These are phyloP conservation scores for Podaxis pistillaris DNA, from an alignment of 768 basidiomycete species.

Conservation along the genomic window DNA sequence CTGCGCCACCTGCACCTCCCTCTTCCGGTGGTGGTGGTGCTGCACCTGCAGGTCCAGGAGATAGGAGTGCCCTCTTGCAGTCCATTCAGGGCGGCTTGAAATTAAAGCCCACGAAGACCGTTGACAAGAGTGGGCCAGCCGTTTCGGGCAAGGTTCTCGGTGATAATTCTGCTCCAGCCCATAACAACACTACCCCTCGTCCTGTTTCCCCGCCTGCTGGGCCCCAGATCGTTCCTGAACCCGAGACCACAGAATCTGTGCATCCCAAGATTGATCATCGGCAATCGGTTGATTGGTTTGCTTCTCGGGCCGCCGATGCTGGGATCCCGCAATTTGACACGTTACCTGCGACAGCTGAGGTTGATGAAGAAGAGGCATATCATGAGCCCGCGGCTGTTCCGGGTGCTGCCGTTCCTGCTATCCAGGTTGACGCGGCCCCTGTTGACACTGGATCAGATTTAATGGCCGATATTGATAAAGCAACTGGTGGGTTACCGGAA, in stretches of 20 bases:
- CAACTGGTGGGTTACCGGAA: conserved; percentile 44
- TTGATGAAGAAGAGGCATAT: conserved; percentile 46
- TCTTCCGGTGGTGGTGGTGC: conserved; percentile 9
- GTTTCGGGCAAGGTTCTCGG: conserved; percentile 80
- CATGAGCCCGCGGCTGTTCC: not conserved
- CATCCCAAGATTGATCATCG: conserved; percentile 44
- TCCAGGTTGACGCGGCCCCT: conserved; percentile 50
- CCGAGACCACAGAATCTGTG: conserved; percentile 23
- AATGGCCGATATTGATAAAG: conserved; percentile 72
- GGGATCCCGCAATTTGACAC: conserved; percentile 32
- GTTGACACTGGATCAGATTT: conserved; percentile 44
- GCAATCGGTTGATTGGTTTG: conserved; percentile 91
- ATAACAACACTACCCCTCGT: conserved; percentile 55
- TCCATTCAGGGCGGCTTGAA: conserved; percentile 78
- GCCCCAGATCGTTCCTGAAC: conserved; percentile 27
- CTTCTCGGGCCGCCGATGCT: conserved; percentile 77
- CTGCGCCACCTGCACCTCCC: conserved; percentile 32
- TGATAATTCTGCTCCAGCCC: conserved; percentile 64
- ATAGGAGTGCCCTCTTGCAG: conserved; percentile 64
- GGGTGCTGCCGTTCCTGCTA: conserved; percentile 59
- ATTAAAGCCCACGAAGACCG: conserved; percentile 74
- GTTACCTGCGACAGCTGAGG: conserved; percentile 56
- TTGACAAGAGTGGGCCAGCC: conserved; percentile 74
- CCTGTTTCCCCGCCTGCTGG: conserved; percentile 38
- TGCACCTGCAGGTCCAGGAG: conserved; percentile 39